Conservation (phyloP, 2,329 filamentous ascomycete species). For the Sporothrix euskadiensis region DNA sequence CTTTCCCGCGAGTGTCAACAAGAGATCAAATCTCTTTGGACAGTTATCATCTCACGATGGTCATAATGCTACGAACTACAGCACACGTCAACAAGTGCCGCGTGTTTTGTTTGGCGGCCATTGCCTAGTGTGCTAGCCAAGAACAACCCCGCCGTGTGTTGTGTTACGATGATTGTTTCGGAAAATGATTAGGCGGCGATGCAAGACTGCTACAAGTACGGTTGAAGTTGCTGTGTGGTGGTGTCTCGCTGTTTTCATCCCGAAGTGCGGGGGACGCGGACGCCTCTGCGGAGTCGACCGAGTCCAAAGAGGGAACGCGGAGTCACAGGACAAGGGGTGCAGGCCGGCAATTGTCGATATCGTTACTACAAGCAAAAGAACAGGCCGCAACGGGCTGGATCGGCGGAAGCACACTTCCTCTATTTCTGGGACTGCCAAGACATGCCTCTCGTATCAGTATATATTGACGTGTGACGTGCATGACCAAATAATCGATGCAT, state of each 20-base stretch:
- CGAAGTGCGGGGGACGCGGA: conserved; percentile 12
- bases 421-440: neutral
- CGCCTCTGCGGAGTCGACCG: neutral
- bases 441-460: neutral
- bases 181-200: neutral
- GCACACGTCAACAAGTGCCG: neutral
- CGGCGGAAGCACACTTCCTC: conserved; percentile 11
- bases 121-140: neutral
- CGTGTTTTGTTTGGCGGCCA: neutral
- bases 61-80: neutral
- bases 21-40: neutral
- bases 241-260: neutral
- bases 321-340: neutral
- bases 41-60: neutral
- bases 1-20: neutral
- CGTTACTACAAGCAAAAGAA: neutral
- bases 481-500: neutral
- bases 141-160: neutral
- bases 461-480: neutral
- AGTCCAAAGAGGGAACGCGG: neutral
- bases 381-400: neutral
- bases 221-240: too few relatives aligned
- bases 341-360: neutral
- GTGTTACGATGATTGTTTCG: neutral
- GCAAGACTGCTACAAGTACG: neutral